phyloP scores from a whole-genome alignment of 768 basidiomycete species.

The Suillus luteus region DNA sequence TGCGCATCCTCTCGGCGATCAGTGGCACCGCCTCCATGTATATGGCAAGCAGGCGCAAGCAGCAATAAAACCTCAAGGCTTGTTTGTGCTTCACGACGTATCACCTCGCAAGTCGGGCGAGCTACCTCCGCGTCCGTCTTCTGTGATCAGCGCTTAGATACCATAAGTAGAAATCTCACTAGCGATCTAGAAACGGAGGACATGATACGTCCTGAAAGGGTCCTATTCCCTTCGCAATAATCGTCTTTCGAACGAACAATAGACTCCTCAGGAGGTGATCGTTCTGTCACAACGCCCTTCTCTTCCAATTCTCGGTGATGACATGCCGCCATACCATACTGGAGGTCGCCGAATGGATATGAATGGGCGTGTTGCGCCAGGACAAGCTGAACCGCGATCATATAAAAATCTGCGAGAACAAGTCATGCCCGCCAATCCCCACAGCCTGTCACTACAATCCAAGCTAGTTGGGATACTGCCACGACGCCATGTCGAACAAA shows the following conservation, averaged over 20 bases:
- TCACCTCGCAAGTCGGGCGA: neutral
- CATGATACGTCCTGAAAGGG: neutral
- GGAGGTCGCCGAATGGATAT: constrained; percentile 6
- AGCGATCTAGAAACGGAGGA: neutral
- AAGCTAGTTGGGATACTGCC: neutral
- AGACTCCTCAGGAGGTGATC: constrained; percentile 6
- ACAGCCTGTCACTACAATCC: neutral
- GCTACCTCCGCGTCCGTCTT: neutral
- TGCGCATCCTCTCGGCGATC: neutral
- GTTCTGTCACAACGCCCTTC: constrained; percentile 5
- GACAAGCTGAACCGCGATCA: neutral
- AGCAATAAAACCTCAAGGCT: constrained; percentile 4
- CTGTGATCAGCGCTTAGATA: neutral
- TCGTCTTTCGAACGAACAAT: neutral
- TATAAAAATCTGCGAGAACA: constrained; percentile 5
- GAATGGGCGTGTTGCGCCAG: neutral
- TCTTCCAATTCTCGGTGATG: constrained; percentile 5
- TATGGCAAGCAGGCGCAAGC: constrained; percentile 1
- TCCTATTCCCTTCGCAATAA: neutral
- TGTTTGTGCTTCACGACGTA: neutral
- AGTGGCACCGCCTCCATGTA: neutral
- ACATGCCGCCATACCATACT: constrained; percentile 1
- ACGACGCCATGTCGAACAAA: constrained; percentile 1
- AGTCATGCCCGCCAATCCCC: neutral
- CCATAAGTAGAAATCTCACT: neutral